These are phyloP conservation scores for Hydnum rufescens DNA, from an alignment of 768 basidiomycete genomes.

Conservation along the genomic window DNA sequence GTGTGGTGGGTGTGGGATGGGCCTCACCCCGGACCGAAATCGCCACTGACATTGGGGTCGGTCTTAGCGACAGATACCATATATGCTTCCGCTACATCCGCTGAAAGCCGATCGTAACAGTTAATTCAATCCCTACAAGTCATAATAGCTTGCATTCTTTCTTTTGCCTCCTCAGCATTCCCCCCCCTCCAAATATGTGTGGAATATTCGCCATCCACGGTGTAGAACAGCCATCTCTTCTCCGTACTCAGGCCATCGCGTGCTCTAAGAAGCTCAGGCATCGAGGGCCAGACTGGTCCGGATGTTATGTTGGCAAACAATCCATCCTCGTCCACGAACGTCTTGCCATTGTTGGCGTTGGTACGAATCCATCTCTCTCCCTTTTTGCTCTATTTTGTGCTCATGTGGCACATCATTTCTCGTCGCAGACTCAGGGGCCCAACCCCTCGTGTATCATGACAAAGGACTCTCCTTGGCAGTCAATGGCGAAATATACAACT, in stretches of 20 bases:
- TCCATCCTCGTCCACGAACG: conserved; percentile 85
- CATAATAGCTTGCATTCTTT: too few species aligned
- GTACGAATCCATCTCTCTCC: conserved; percentile 23
- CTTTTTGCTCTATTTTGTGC: neutral
- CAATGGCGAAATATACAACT: conserved; percentile 99
- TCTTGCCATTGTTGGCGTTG: conserved; percentile 93
- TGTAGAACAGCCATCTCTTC: conserved; percentile 44
- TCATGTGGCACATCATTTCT: neutral
- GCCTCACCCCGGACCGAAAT: too few species aligned
- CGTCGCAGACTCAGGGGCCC: conserved; percentile 75
- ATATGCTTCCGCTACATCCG: too few species aligned
- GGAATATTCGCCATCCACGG: conserved; percentile 81
- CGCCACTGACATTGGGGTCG: too few species aligned
- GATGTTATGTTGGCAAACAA: conserved; percentile 71
- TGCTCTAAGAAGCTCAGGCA: conserved; percentile 81
- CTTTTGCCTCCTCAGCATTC: too few species aligned
- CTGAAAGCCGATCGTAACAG: too few species aligned
- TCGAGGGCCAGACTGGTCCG: conserved; percentile 97
- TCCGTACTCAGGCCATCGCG: conserved; percentile 58
- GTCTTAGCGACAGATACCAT: too few species aligned
- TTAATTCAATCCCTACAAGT: too few species aligned
- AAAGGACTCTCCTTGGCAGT: conserved; percentile 71
- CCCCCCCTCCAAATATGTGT: too few species aligned
- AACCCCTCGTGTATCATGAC: conserved; percentile 77
- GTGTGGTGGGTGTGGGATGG: too few species aligned